Base-by-base conservation (phyloP, 2,329 filamentous ascomycete species). In the Madurella mycetomatis region DNA sequence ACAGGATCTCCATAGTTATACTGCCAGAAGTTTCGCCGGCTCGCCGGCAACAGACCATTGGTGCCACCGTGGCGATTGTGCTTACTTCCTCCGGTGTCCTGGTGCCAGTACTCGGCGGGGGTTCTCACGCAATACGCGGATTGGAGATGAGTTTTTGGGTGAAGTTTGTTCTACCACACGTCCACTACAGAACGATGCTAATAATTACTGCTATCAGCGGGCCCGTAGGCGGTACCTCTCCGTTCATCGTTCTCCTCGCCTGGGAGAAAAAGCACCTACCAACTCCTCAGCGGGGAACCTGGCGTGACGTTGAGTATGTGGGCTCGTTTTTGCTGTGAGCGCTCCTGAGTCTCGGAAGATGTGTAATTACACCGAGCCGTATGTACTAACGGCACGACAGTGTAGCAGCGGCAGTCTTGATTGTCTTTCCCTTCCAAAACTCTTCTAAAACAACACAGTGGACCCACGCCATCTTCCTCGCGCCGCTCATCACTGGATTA, bases 131-230 rank as follows among this genome's bases (percentile, higher is more conserved):
- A 76, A 15, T 80, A 77, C 49, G 63, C 70, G 1, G 73, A 66
- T 9, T 82, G 79, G 79, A 67, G 76, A 56, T 81, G 78, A 75
- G 71, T 82, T 84, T 83, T 65, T 83, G 78, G 77, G 78, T 84
- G 62, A 84, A 83, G 78, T 80, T 61, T 47, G 74, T 67, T 8
- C 4, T 19, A 18, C 42, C 17, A 11, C 3, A 30, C 7, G 4
- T 41, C 25, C 25, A 7, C 3, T 7, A 17, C 46, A 7, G 4
- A n/a, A 19, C 11, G n/a, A 30, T 51, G 54, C 51, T 63, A 66
- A 47, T 65, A 41, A 13, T 16, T 31, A 19, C 30, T 37, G 7
- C 18, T 2, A 5, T n/a, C 41, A 82, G 79, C 62, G 78, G 75
- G 2, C 80, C 81, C 1, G 68, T 82, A 12, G 78, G 79, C 1